A percentile compares a stretch with the other conserved stretches of the same genome.
These are phyloP conservation scores for Emergomyces pasteurianus DNA, from an alignment of 2,329 filamentous ascomycete genomes.

Conservation along the genomic window DNA sequence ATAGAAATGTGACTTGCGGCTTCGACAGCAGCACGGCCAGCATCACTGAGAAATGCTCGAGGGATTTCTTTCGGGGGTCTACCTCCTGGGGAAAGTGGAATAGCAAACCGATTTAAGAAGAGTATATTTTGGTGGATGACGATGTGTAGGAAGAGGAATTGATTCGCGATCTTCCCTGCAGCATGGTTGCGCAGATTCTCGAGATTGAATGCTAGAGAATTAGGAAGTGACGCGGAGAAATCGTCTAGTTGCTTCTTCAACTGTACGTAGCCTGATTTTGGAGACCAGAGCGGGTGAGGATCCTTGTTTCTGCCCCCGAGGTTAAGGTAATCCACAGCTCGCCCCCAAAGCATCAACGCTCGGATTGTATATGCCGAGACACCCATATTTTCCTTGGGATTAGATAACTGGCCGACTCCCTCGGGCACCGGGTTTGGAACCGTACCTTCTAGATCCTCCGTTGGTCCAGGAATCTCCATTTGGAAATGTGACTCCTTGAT, in stretches of 20 bases:
- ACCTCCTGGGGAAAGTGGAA: conserved; percentile 54
- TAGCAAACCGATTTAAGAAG: conserved; percentile 79
- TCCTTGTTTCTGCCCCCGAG: conserved; percentile 77
- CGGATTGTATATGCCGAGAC: conserved; percentile 84
- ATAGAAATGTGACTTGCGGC: conserved; percentile 80
- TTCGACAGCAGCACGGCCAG: conserved; percentile 63
- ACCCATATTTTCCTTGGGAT: conserved; percentile 77
- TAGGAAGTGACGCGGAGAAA: conserved; percentile 58
- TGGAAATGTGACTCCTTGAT: conserved; percentile 84
- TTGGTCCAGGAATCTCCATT: conserved; percentile 78
- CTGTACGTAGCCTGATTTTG: conserved; percentile 61
- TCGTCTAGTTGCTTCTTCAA: conserved; percentile 61
- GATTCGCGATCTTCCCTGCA: conserved; percentile 74
- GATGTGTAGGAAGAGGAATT: conserved; percentile 87
- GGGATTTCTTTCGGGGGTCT: conserved; percentile 59
- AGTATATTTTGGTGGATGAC: conserved; percentile 79
- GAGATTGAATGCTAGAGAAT: conserved; percentile 57
- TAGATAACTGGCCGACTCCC: conserved; percentile 51
- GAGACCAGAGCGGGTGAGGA: conserved; percentile 64
- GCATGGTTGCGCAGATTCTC: conserved; percentile 79
- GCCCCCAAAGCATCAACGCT: conserved; percentile 77
- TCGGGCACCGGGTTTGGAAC: conserved; percentile 50
- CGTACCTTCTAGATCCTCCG: conserved; percentile 67
- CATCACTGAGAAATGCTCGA: conserved; percentile 63
- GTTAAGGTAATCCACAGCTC: conserved; percentile 79